Conservation (phyloP, 1,139 yeast genomes). For the Lodderomyces pseudojiufengensis region DNA sequence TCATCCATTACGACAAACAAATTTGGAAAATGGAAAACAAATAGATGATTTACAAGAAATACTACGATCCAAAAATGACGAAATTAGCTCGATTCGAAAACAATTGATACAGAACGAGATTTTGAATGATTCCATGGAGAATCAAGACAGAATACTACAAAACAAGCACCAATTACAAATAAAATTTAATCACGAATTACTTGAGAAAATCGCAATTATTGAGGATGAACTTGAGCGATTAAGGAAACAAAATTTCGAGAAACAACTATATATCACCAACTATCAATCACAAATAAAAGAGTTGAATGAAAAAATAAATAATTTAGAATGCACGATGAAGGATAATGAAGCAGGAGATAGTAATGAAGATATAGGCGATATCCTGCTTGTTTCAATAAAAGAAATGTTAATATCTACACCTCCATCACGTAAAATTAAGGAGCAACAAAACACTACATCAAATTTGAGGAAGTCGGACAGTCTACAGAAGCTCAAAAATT, state of each 20-base stretch:
- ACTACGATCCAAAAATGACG: slow-evolving; percentile 19
- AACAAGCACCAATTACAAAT: slow-evolving; percentile 32
- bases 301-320: slow-evolving; percentile 15
- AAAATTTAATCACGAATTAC: slow-evolving; percentile 38
- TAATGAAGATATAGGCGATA: slow-evolving; percentile 9
- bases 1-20: slow-evolving; percentile 12
- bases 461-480: slow-evolving; percentile 24
- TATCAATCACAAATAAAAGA: slow-evolving; percentile 32
- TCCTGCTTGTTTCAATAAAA: slow-evolving; percentile 29
- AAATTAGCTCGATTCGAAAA: slow-evolving; percentile 24
- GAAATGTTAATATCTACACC: slow-evolving; percentile 34
- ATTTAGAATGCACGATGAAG: slow-evolving; percentile 4
- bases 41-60: slow-evolving; percentile 22
- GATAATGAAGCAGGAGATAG: background rate
- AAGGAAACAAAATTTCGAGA: slow-evolving; percentile 27
- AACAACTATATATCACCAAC: slow-evolving; percentile 32
- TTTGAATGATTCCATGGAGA: slow-evolving; percentile 39
- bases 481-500: slow-evolving; percentile 15
- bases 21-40: slow-evolving; percentile 14
- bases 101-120: slow-evolving; percentile 40
- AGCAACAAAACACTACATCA: background rate
- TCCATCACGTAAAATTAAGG: slow-evolving; percentile 15
- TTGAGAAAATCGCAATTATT: slow-evolving; percentile 39
- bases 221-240: slow-evolving; percentile 42
- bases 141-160: slow-evolving; percentile 33